Base-by-base conservation (phyloP, 2,329 filamentous ascomycete genomes). In the Colletotrichum paranaense region DNA sequence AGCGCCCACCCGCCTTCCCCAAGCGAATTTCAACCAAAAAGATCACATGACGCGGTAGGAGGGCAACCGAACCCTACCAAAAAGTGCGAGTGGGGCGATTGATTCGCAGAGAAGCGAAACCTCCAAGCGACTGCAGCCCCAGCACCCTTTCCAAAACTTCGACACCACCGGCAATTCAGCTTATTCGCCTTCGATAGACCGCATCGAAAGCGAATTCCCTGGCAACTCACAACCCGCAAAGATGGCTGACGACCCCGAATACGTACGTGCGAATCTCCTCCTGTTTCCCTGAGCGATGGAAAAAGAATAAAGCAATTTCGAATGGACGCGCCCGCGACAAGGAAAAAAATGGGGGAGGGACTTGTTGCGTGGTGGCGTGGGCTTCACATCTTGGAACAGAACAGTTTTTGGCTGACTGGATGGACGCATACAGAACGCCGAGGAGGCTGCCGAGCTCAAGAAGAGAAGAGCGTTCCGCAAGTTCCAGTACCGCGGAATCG, bases 391-490 rank as follows among this genome's bases (percentile, higher is more conserved):
- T 35, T 53, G 53, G 30, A 66, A 56, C 76, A 46, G 68, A 75
- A 83, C 83, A 76, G 83, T 80, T 73, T 80, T 73, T 75, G 64
- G 58, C 67, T 68, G 68, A 74, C 65, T 67, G 62, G 42, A 57
- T 56, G 52, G 52, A 69, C 74, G 6, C 16, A 32, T 74, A 81
- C 82, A 98, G 95, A 96, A 98, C 90, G 93, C 95, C 86, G 95
- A 97, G 91, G 94, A 97, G 92, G 96, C 96, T 88, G 96, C 95
- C 86, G 97, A 98, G 94, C 90, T 99, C 88, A 99, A 98, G 95
- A 97, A 94, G 92, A 97, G 93, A 91, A 97, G 97, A 96, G 90
- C 95, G 82, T 98, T 98, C 94, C 94, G 95, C 90, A 99, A 98
- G 93, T 99, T 98, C 87, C 97, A 95, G 81, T 99, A 98, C 94